These are phyloP conservation scores for Gossypium gossypioides DNA, from an alignment of 441 rosid genomes.

Conservation along the genomic window DNA sequence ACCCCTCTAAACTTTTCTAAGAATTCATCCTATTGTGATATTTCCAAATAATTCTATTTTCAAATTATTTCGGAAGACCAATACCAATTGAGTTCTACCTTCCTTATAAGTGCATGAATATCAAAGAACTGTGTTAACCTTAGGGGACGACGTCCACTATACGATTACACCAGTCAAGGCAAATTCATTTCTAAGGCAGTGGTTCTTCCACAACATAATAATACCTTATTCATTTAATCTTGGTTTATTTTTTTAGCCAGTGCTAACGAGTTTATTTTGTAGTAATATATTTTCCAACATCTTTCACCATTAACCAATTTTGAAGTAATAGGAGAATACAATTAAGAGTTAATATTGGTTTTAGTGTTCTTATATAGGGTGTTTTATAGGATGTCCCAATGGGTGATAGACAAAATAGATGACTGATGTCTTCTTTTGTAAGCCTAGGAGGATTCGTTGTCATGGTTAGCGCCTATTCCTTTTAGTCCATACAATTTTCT, in stretches of 20 bases:
- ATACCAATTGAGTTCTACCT: not conserved
- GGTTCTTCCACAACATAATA: not conserved
- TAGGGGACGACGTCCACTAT: not conserved
- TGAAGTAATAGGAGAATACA: too few relatives aligned
- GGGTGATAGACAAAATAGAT: too few relatives aligned
- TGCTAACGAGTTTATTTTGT: not conserved
- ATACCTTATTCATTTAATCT: not conserved
- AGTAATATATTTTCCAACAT: not conserved
- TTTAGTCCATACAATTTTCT: too few relatives aligned
- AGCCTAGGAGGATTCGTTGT: too few relatives aligned
- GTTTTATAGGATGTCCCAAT: too few relatives aligned
- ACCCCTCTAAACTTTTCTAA: not conserved
- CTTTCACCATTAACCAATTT: not conserved
- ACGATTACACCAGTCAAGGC: not conserved
- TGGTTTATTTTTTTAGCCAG: not conserved
- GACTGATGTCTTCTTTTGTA: too few relatives aligned
- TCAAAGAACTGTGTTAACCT: not conserved
- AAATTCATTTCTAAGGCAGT: not conserved
- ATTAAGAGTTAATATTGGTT: too few relatives aligned
- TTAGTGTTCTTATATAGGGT: too few relatives aligned
- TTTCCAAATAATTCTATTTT: not conserved
- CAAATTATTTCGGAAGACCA: not conserved
- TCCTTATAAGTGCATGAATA: not conserved
- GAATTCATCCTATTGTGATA: not conserved
- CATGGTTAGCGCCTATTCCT: too few relatives aligned